Evolutionary conservation across 805 yeast genomes (phyloP), one percentile per base, ranked within the genome.

Genomic region (Kockiozyma suomiensis): DNA sequence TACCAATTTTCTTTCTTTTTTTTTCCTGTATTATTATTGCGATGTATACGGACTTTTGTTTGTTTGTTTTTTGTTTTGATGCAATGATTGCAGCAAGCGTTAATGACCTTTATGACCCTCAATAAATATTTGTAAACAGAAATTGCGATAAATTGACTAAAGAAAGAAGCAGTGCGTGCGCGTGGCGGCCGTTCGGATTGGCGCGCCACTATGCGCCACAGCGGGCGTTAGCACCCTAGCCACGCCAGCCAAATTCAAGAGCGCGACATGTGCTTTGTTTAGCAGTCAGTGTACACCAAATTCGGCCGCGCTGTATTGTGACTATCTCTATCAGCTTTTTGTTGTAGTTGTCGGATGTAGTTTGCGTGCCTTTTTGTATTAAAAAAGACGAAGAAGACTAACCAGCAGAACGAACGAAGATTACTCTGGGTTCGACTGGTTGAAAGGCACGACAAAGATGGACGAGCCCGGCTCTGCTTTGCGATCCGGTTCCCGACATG

Each of bases 71-170:
- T 7, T 26, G 45, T n/a, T 33, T n/a, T 38, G n/a, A 21, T 15
- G n/a, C 19, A 10, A 15, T 38, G 42, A 3, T 38, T 38, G 8
- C 42, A n/a, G 17, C 19, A 15, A n/a, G 42, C 23, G 46, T 21
- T 47, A 47, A 47, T 47, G 50, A 47, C 50, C 40, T 32, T 32
- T 32, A 32, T 47, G 50, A 47, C 50, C 46, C 19, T n/a, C 49
- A 45, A 45, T 45, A 26, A 28, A 45, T 45, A 26, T 41, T 17
- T 41, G 21, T 17, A 8, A 13, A 15, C 7, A 38, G 21, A 15
- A 8, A 42, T 42, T 21, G 2, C 19, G 26, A 10, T 42, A 3
- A 7, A n/a, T n/a, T n/a, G n/a, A n/a, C n/a, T n/a, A n/a, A n/a
- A n/a, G n/a, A n/a, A n/a, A n/a, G n/a, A n/a, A n/a, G n/a, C n/a